Base-by-base conservation (phyloP, 176 grass and related monocot genomes). In the Phyllostachys edulis region DNA sequence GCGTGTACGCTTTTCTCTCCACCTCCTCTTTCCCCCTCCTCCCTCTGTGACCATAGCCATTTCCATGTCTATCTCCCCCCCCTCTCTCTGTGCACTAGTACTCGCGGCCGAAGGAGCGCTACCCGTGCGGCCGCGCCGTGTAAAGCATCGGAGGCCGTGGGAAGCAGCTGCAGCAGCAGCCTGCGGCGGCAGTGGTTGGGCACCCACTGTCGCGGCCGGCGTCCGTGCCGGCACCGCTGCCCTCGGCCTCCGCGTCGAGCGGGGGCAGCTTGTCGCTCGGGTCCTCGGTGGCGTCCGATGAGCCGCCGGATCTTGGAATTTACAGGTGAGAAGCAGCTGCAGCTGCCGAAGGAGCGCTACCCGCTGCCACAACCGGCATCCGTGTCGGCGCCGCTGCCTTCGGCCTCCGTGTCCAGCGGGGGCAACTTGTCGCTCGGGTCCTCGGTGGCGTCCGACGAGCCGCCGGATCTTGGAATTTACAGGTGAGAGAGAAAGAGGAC, bases 251-350 rank as follows among this genome's bases (percentile, higher is more conserved):
- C 1, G 84, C 71, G 20, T 67, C 84, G 32, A 82, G 71, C 57
- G 87, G 71, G 13, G 47, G 84, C 23, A 81, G 71, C 76, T 95
- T 90, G 0, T 95, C 93, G 75, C 80, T 90, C 42, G 85, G 63
- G 5, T 90, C 89, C 7, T 90, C 89, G 39, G 86, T 80, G 67
- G 90, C 93, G 27, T 95, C 88, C 50, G 93, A 95, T 67, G 93
- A 92, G 66, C 77, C 72, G 37, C 69, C 80, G 80, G 93, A 92
- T 92, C 88, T 90, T 44, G 90, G 79, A 2, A 42, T 76, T 59
- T 86, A 79, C 77, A 88, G 93, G 90, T 90, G 82, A 86, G 69
- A 52, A 34, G 32, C 29, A 29, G 29, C 29, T 29, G 29, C 29
- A 29, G 29, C 29, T 1, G 29, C 29, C 29, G 1, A 29, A 29